phyloP scores from a whole-genome alignment of 768 basidiomycete species.

The Calocybe cyanea region DNA sequence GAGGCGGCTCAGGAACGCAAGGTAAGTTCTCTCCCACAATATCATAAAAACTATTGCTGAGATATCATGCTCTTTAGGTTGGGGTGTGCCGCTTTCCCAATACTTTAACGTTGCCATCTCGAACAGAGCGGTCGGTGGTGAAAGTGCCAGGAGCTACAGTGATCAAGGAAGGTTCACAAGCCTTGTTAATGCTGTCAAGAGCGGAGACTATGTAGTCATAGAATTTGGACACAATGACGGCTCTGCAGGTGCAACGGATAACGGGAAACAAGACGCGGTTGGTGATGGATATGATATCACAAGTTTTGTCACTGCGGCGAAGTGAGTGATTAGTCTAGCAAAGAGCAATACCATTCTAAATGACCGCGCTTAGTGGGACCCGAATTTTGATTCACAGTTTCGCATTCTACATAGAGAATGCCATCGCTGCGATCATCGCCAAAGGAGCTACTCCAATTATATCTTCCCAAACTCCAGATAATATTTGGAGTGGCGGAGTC shows the following conservation, averaged over 20 bases:
- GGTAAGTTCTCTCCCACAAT: slow-evolving; percentile 13
- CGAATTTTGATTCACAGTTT: slow-evolving; percentile 29
- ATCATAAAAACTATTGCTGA: not conserved
- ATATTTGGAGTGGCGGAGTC: slow-evolving; percentile 24
- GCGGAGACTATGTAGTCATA: slow-evolving; percentile 23
- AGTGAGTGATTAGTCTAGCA: slow-evolving; percentile 7
- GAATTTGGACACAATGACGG: slow-evolving; percentile 33
- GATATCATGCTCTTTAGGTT: slow-evolving; percentile 25
- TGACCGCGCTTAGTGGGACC: slow-evolving; percentile 19
- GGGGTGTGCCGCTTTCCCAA: slow-evolving; percentile 30
- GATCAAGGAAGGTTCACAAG: slow-evolving; percentile 27
- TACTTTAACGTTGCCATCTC: slow-evolving; percentile 24
- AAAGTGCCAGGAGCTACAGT: slow-evolving; percentile 29
- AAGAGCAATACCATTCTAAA: not conserved
- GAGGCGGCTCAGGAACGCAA: slow-evolving; percentile 34
- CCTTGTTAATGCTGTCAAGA: slow-evolving; percentile 19
- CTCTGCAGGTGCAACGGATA: slow-evolving; percentile 16
- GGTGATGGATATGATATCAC: slow-evolving; percentile 20
- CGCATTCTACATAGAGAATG: slow-evolving; percentile 29
- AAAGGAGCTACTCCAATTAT: slow-evolving; percentile 33
- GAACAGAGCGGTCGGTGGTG: slow-evolving; percentile 29
- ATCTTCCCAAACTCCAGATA: slow-evolving; percentile 31
- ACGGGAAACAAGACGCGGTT: slow-evolving; percentile 22
- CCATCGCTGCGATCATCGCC: slow-evolving; percentile 25
- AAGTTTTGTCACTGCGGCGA: slow-evolving; percentile 13